These are phyloP conservation scores for Solioccasus polychromus DNA, from an alignment of 768 basidiomycete species.

Conservation along the genomic window DNA sequence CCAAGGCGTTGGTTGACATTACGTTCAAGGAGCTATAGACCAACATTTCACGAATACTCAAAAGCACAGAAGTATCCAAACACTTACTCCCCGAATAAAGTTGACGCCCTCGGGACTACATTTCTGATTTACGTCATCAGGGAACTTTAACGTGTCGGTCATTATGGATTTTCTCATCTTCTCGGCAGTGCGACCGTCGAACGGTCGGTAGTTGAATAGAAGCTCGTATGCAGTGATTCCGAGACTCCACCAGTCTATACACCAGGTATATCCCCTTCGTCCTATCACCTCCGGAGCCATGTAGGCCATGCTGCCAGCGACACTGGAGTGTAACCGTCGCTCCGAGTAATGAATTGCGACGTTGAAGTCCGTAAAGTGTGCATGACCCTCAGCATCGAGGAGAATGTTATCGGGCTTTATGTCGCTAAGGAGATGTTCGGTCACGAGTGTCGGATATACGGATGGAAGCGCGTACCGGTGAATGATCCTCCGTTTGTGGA, in stretches of 20 bases:
- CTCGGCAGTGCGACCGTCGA: constrained; percentile 86
- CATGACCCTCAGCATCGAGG: constrained; percentile 90
- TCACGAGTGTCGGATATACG: constrained; percentile 6
- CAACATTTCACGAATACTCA: constrained; percentile 10
- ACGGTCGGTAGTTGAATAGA: constrained; percentile 79
- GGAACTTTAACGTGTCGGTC: constrained; percentile 75
- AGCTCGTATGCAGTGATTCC: constrained; percentile 90
- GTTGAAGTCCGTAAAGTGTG: constrained; percentile 97
- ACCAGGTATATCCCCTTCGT: constrained; percentile 90
- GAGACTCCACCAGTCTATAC: constrained; percentile 95
- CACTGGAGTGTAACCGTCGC: constrained; percentile 81
- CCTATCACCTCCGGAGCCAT: constrained; percentile 98
- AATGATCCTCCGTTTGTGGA: constrained; percentile 89
- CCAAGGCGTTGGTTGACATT: constrained; percentile 78
- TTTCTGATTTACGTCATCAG: constrained; percentile 58
- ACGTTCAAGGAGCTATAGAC: constrained; percentile 74
- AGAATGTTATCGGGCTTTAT: constrained; percentile 97
- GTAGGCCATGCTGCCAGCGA: constrained; percentile 98
- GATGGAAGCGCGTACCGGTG: constrained; percentile 65
- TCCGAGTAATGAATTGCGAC: constrained; percentile 98
- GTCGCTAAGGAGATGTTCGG: constrained; percentile 52
- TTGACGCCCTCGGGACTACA: constrained; percentile 66
- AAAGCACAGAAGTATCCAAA: background rate
- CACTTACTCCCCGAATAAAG: constrained; percentile 64
- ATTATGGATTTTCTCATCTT: constrained; percentile 86